A percentile compares a stretch with the other conserved stretches of the same genome.
phyloP scores from a whole-genome alignment of 495 filamentous ascomycete species.

The Daldinia vernicosa region DNA sequence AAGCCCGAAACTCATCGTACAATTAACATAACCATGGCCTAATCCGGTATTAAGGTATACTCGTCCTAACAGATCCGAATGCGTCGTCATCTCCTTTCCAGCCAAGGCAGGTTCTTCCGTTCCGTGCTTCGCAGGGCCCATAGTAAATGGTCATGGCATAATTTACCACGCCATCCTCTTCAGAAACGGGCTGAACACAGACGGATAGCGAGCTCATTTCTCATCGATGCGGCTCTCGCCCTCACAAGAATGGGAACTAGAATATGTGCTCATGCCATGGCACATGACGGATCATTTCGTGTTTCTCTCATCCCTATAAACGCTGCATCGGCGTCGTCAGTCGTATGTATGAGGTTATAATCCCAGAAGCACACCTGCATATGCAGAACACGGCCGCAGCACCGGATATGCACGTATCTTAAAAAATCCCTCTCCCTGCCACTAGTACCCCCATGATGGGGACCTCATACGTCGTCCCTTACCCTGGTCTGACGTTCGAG shows the following conservation, averaged over 20 bases:
- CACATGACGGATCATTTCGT: slow-evolving; percentile 33
- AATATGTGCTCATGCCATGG: slow-evolving; percentile 34
- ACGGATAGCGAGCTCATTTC: background rate
- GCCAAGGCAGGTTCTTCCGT: background rate
- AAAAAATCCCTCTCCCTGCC: slow-evolving; percentile 8
- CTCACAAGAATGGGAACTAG: background rate
- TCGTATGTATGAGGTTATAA: slow-evolving; percentile 10
- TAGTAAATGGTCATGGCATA: background rate
- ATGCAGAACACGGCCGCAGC: slow-evolving; percentile 23
- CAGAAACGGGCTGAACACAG: slow-evolving; percentile 11
- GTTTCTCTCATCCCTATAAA: slow-evolving; percentile 7
- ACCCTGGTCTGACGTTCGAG: slow-evolving; percentile 11
- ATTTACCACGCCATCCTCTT: background rate
- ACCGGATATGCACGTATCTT: slow-evolving; percentile 23
- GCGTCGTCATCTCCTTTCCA: background rate
- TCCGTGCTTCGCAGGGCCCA: slow-evolving; percentile 3
- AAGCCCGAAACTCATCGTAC: background rate
- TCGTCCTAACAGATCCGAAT: background rate
- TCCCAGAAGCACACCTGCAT: slow-evolving; percentile 20
- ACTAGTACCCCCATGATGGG: background rate
- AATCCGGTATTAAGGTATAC: background rate
- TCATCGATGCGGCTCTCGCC: slow-evolving; percentile 1
- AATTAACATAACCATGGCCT: background rate
- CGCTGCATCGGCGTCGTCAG: slow-evolving; percentile 1
- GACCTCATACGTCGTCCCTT: background rate